Base-by-base conservation (phyloP, 2,329 filamentous ascomycete species). In the Dendryphion nanum region DNA sequence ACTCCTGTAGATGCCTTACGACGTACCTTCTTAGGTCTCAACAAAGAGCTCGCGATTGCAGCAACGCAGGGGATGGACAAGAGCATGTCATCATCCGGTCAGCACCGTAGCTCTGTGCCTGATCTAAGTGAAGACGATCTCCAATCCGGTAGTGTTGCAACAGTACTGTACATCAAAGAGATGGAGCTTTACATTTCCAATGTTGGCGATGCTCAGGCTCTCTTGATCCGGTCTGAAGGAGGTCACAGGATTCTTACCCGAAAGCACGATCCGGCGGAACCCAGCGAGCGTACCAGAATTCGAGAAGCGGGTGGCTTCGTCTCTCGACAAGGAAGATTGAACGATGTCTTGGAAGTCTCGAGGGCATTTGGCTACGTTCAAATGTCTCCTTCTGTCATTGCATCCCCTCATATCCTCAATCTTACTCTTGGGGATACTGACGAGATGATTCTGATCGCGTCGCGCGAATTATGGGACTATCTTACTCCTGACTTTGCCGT, bases 231-330 rank as follows among this genome's bases (percentile, higher is more conserved):
- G 55, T 88, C 86, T 1, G 89, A 95, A 61, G 89, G 89, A 26
- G 81, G 83, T 17, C 81, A 93, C 66, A 83, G 83, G 55, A 83
- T 91, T 48, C 75, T 98, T 50, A 97, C 93, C 3, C 78, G 81
- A 41, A 96, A 94, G 64, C 93, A 98, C 62, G 90, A 97, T 57
- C 93, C 93, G 5, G 90, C 91, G 1, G 89, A 95, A 59, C 77
- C 85, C 1, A 74, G 72, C 16, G 93, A 98, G 67, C 79, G 93
- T 33, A 82, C 89, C 39, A 85, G 93, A 14, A 96, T 98, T 53
- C 84, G 93, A 26, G 89, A 95, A 60, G 91, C 91, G 12, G 93
- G 93, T 30, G 93, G 93, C 4, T 98, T 89, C 75, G 93, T 98
- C 7, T 96, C 91, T 14, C 83, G 93, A 33, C 91, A 95, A 63